Evolutionary conservation across 306 rosid genomes (phyloP), one percentile per base, ranked within the genome.

Genomic region (Casuarina equisetifolia): DNA sequence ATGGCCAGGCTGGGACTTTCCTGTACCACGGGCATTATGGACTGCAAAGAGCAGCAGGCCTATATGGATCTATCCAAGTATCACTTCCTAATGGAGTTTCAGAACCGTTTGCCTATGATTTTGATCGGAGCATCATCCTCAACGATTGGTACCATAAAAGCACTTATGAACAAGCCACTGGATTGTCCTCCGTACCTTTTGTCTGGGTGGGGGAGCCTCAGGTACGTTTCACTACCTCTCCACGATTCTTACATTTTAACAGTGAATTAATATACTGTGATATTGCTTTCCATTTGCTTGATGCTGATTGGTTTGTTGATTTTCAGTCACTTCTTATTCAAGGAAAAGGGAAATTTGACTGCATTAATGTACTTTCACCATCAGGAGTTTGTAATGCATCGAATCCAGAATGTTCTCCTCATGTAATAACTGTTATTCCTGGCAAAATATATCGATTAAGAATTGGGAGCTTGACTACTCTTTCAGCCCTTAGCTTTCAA

Each of bases 21-120:
- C 84, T 94, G 12, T 92, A 94, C 80, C 98, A 94, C 45, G 90
- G 97, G 3, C 97, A 94, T 81, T 94, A 92, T 75, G 98, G 97
- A 52, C 90, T 94, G 98, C 97, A 92, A 83, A 89, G 97, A 81
- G 96, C 84, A 79, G 89, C 92, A 8, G 98, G 98, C 2, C 38
- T 94, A 35, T 87, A 85, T 64, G 97, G 98, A 69, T 55, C 87
- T n/a, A 90, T 94, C 73, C 78, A 90, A 0, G 98, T 90, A 53
- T 72, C 90, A 25, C 74, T 91, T 15, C 89, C 77, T 4, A 87
- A 90, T 10, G 87, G 86, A 64, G 53, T 80, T 43, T 80, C 91
- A 3, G 98, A 94, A 69, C 97, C 98, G 1, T 92, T 92, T 73
- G 39, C 78, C 17, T 94, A 92, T 80, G 95, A 94, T 59, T 77